Percentiles rank a stretch among this genome's conserved stretches.
Evolutionary conservation across 2,329 filamentous ascomycete genomes (phyloP).

Genomic region (Phaeomoniella chlamydospora): DNA sequence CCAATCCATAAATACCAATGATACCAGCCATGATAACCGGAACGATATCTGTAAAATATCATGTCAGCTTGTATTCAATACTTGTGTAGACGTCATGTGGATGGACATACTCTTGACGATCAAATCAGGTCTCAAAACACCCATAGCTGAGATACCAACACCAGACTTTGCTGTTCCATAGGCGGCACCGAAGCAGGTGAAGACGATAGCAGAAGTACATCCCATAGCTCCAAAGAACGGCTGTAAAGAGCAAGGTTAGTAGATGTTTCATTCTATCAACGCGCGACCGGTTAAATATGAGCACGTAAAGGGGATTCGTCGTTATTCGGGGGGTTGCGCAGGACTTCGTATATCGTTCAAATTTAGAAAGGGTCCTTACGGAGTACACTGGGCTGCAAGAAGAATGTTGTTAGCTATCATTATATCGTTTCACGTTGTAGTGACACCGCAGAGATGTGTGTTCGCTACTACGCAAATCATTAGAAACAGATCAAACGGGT

Average conservation of each 20-base stretch:
- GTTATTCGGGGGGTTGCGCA: too few species aligned
- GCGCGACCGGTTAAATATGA: too few species aligned
- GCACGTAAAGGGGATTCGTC: too few species aligned
- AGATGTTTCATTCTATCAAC: conserved; percentile 11
- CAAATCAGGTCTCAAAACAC: conserved; percentile 91
- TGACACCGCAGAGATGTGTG: conserved; percentile 3
- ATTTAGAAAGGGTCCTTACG: conserved; percentile 53
- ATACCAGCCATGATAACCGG: conserved; percentile 99
- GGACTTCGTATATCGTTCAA: conserved; percentile 1
- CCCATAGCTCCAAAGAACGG: conserved; percentile 97
- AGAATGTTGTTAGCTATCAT: conserved; percentile 29
- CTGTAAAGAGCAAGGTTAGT: conserved; percentile 25
- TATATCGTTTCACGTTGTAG: conserved; percentile 12
- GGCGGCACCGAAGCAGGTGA: conserved; percentile 90
- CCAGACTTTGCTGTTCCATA: conserved; percentile 99
- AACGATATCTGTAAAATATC: conserved; percentile 64
- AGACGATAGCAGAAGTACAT: conserved; percentile 87
- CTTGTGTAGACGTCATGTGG: conserved; percentile 4
- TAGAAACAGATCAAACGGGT: not conserved
- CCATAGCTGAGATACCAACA: conserved; percentile 96
- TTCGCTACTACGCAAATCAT: not conserved
- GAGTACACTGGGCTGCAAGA: conserved; percentile 80
- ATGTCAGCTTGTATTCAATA: conserved; percentile 9
- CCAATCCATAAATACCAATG: conserved; percentile 95
- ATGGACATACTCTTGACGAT: conserved; percentile 89